Evolutionary conservation across 2,329 filamentous ascomycete genomes (phyloP).

Genomic region (Xylaria sp.): DNA sequence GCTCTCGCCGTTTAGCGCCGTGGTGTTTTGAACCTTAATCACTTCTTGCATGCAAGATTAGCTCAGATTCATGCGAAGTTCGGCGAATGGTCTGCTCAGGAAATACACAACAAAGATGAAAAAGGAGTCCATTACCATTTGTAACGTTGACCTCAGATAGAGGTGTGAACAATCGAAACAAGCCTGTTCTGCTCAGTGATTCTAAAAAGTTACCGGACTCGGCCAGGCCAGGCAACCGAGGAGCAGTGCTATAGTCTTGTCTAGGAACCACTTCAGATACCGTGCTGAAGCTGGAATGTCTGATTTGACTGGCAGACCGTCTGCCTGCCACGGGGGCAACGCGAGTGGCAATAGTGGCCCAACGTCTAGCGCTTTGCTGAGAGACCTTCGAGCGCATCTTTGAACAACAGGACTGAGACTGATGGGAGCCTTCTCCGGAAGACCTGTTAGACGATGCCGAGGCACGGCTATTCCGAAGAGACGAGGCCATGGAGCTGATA

Average conservation of each 20-base stretch:
- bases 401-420: constrained; percentile 11
- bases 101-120: not conserved
- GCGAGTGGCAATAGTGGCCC: constrained; percentile 26
- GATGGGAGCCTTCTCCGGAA: constrained; percentile 11
- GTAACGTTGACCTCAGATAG: constrained; percentile 8
- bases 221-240: constrained; percentile 41
- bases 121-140: constrained; percentile 21
- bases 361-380: constrained; percentile 18
- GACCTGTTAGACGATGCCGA: constrained; percentile 29
- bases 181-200: constrained; percentile 29
- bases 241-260: constrained; percentile 30
- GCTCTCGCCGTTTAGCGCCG: not conserved
- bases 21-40: constrained; percentile 30
- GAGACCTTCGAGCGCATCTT: constrained; percentile 5
- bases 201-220: constrained; percentile 33
- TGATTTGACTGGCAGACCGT: constrained; percentile 20
- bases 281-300: constrained; percentile 35
- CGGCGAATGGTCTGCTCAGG: not conserved
- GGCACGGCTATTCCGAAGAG: constrained; percentile 34
- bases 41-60: constrained; percentile 21
- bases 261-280: constrained; percentile 24
- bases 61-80: constrained; percentile 8
- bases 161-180: constrained; percentile 31
- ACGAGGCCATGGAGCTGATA: constrained; percentile 42
- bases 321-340: constrained; percentile 3